Evolutionary conservation across 2,329 filamentous ascomycete genomes (phyloP).

Genomic region (Eutypa lata): DNA sequence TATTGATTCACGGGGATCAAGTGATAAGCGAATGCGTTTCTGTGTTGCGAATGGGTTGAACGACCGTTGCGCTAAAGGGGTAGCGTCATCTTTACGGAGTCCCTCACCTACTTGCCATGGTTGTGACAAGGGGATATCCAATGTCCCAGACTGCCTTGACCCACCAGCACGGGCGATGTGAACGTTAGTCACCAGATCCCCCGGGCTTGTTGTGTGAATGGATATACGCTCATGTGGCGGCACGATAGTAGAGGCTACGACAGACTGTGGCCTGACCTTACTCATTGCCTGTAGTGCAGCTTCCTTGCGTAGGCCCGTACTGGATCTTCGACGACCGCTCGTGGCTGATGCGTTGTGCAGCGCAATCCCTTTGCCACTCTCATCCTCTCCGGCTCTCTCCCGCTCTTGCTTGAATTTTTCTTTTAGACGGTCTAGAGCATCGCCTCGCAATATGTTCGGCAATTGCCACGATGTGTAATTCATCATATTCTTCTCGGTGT

Average conservation of each 20-base stretch:
- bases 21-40: slow-evolving; percentile 44
- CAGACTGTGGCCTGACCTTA: slow-evolving; percentile 43
- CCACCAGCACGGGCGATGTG: slow-evolving; percentile 64
- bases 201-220: slow-evolving; percentile 58
- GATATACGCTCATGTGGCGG: slow-evolving; percentile 39
- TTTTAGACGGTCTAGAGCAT: slow-evolving; percentile 79
- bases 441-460: slow-evolving; percentile 83
- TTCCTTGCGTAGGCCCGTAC: slow-evolving; percentile 74
- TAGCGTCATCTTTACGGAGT: slow-evolving; percentile 34
- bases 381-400: slow-evolving; percentile 76
- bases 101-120: slow-evolving; percentile 26
- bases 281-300: slow-evolving; percentile 67
- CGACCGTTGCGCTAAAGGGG: slow-evolving; percentile 47
- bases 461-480: slow-evolving; percentile 88
- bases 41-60: slow-evolving; percentile 58
- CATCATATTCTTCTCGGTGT: slow-evolving; percentile 91
- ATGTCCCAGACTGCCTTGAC: slow-evolving; percentile 34
- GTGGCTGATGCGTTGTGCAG: slow-evolving; percentile 74
- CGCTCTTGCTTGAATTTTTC: slow-evolving; percentile 87
- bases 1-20: slow-evolving; percentile 73
- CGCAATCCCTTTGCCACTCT: slow-evolving; percentile 88
- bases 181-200: slow-evolving; percentile 77
- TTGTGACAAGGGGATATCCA: slow-evolving; percentile 24
- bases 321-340: slow-evolving; percentile 67
- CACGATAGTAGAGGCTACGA: slow-evolving; percentile 37